Evolutionary conservation across 2,329 filamentous ascomycete species (phyloP), one percentile per base, ranked within the genome.

Genomic region (Trichoderma aggressivum): DNA sequence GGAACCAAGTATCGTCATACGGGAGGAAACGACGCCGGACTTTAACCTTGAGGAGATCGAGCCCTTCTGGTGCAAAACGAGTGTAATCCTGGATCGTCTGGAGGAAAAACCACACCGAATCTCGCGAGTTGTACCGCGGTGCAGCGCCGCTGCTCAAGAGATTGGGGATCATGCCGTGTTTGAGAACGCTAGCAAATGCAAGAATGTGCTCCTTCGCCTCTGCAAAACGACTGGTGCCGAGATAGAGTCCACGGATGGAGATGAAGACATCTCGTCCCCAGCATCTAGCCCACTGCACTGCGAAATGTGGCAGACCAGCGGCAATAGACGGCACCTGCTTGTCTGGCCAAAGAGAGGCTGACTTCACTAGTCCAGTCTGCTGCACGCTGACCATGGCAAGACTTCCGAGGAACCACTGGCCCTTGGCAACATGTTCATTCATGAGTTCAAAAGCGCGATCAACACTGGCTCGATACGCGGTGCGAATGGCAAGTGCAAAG

Each of bases 251-350:
- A 64, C 96, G 91, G 53, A 97, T 88, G 16, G 96, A 96, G 74
- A 99, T 99, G 80, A 98, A 98, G 14, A 98, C 94, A 80, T 99
- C 96, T 70, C 96, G 91, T 8, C 97, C 96, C 96, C 96, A 99
- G 81, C 95, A 98, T 76, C 96, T 89, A 63, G 95, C 94, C 94
- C 96, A 99, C 76, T 94, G 91, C 10, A 93, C 91, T 0, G 96
- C 89, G 78, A 99, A 99, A 81, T 99, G 96, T 43, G 96, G 96
- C 60, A 99, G 84, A 18, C 96, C 96, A 36, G 96, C 96, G 21
- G 96, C 95, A 75, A 99, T 86, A 62, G 92, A 95, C 2, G 95
- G 93, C 0, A 97, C 94, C 24, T 88, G 84, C 79, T 93, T 95
- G 74, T 90, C 88, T 0, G 96, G 95, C 87, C 94, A 98, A 12